Evolutionary conservation across 805 yeast species (phyloP), one percentile per base, ranked within the genome.

Genomic region (Wickerhamiella domercqiae): DNA sequence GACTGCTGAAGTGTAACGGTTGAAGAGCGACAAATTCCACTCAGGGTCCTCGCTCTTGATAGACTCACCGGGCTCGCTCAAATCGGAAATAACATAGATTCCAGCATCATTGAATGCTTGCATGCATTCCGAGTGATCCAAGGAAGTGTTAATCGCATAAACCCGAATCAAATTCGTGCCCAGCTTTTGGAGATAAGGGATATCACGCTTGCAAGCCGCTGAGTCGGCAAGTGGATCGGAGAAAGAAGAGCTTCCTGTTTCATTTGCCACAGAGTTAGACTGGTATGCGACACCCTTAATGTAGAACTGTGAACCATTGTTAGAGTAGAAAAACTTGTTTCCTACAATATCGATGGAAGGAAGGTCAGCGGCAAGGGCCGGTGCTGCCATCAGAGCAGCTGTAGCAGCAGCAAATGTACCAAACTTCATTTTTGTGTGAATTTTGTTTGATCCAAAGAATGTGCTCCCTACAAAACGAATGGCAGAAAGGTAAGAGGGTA

Each of bases 281-380:
- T 84, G 95, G 60, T 84, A 83, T 0, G 94, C 93, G 36, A 83
- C 70, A 47, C 96, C 96, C 52, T 73, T 76, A 52, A 86, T 70
- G 59, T 75, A 86, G 61, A 86, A 86, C 61, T 82, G 93, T 31
- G 78, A 69, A 7, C 84, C 87, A 46, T 75, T 71, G 46, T 64
- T 66, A 15, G 75, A 60, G 59, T 73, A 70, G 59, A 78, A 83
- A 59, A 87, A 83, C 58, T 79, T 77, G 64, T 70, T 77, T 5
- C 87, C 90, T 20, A 63, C 60, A 17, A 77, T 66, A 41, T 73
- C 78, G 41, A 82, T 70, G 7, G 71, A 47, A 18, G 75, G 68
- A 19, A 64, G 47, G 32, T 50, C 50, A 14, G 53, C 53, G 22
- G 60, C 59, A 17, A 53, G 22, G 34, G 44, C 48, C 14, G 41